Evolutionary conservation across 345 rosid genomes (phyloP).

Genomic region (Punica granatum): DNA sequence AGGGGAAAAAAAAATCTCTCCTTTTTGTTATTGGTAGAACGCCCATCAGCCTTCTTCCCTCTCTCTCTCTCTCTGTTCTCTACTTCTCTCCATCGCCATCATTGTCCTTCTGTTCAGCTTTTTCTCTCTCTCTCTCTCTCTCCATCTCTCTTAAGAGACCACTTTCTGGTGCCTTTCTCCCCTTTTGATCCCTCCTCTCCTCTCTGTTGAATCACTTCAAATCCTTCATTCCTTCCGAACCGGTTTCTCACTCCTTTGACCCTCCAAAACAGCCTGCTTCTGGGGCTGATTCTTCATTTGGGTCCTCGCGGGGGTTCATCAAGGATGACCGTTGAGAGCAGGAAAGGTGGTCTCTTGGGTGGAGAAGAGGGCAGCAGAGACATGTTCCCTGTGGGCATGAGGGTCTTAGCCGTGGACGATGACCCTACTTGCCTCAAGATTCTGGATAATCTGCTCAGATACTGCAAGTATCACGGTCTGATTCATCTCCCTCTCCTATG

Average conservation of each 20-base stretch:
- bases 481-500: neutral
- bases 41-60: constrained; percentile 1
- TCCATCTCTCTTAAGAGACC: constrained; percentile 5
- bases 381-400: constrained; percentile 49
- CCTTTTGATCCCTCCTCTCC: neutral
- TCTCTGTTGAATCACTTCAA: too few species aligned
- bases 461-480: constrained; percentile 64
- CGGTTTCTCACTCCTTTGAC: neutral
- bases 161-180: too few species aligned
- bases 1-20: neutral
- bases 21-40: constrained; percentile 2
- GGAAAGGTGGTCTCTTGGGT: constrained; percentile 10
- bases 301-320: constrained; percentile 16
- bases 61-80: too few species aligned
- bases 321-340: constrained; percentile 32
- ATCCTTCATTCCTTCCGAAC: too few species aligned
- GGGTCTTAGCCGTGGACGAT: constrained; percentile 66
- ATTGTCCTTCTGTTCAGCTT: constrained; percentile 26
- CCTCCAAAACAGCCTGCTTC: neutral
- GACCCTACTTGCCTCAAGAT: constrained; percentile 56
- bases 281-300: constrained; percentile 2
- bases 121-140: constrained; percentile 9
- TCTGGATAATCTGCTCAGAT: constrained; percentile 43
- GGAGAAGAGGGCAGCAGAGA: constrained; percentile 26
- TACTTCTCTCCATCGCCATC: constrained; percentile 31